phyloP scores from a whole-genome alignment of 805 yeast species.

The Saccharomycopsis fermentans region DNA sequence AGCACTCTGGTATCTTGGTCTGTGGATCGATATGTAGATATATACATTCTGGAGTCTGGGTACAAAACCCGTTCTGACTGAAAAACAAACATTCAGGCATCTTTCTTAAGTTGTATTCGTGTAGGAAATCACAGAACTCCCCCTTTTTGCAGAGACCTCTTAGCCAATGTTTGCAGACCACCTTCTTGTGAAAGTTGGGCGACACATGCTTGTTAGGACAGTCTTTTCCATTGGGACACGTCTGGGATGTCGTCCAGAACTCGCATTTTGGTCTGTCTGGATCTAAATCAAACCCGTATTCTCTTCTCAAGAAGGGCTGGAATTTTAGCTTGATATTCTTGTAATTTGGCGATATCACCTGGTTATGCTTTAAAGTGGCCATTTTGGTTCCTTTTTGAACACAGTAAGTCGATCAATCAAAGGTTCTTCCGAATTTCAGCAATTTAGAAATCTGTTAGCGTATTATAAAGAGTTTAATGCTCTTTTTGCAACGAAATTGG shows the following conservation, averaged over 20 bases:
- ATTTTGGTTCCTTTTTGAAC: background rate
- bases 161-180: conserved; percentile 97
- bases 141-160: conserved; percentile 95
- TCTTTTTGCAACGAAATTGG: background rate
- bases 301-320: conserved; percentile 73
- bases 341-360: conserved; percentile 18
- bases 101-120: conserved; percentile 84
- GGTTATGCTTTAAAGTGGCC: conserved; percentile 13
- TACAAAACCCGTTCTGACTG: conserved; percentile 71
- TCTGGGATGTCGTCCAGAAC: conserved; percentile 48
- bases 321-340: conserved; percentile 46
- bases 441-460: too few relatives aligned
- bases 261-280: conserved; percentile 88
- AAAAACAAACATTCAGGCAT: conserved; percentile 96
- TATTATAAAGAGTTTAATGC: too few relatives aligned
- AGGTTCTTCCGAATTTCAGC: too few relatives aligned
- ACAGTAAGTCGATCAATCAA: too few relatives aligned
- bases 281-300: conserved; percentile 72
- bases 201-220: conserved; percentile 84
- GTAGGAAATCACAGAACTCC: conserved; percentile 90
- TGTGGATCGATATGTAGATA: conserved; percentile 87
- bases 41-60: conserved; percentile 89
- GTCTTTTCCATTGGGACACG: conserved; percentile 76
- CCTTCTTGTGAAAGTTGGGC: conserved; percentile 55
- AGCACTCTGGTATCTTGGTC: conserved; percentile 80